These are phyloP conservation scores for Candida loeiensis DNA, from an alignment of 805 yeast species.

Conservation along the genomic window DNA sequence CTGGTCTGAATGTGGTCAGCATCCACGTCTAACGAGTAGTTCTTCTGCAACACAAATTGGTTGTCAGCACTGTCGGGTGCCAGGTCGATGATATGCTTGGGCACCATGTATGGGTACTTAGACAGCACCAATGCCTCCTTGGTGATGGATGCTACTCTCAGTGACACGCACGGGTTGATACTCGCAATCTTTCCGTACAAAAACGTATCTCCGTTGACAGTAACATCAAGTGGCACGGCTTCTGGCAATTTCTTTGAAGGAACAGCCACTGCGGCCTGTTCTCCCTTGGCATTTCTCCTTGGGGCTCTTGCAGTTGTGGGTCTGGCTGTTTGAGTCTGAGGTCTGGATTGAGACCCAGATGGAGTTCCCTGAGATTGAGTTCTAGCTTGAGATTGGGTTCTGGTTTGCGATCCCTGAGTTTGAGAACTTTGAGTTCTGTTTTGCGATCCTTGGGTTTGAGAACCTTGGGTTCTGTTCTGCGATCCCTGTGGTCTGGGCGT, in stretches of 20 bases:
- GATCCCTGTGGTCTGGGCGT: too few species aligned
- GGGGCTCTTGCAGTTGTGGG: slow-evolving; percentile 1
- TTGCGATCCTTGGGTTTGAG: too few species aligned
- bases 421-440: too few species aligned
- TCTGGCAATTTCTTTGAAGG: slow-evolving; percentile 7
- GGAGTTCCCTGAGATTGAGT: background rate
- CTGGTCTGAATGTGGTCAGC: slow-evolving; percentile 20
- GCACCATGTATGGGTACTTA: slow-evolving; percentile 40
- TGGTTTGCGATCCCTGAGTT: too few species aligned
- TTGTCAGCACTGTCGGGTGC: slow-evolving; percentile 17
- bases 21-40: slow-evolving; percentile 25
- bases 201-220: slow-evolving; percentile 25
- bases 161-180: slow-evolving; percentile 22
- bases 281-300: background rate
- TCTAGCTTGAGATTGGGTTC: slow-evolving; percentile 1
- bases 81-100: slow-evolving; percentile 26
- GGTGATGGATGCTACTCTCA: slow-evolving; percentile 40
- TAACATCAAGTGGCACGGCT: slow-evolving; percentile 17
- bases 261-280: background rate
- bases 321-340: background rate
- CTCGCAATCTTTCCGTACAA: slow-evolving; percentile 37
- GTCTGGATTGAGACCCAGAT: background rate
- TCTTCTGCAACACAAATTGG: slow-evolving; percentile 31
- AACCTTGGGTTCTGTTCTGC: too few species aligned
- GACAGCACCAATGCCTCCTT: slow-evolving; percentile 36